Evolutionary conservation across 148 eudicot genomes (phyloP), one percentile per base, ranked within the genome.

Genomic region (Beta vulgaris): DNA sequence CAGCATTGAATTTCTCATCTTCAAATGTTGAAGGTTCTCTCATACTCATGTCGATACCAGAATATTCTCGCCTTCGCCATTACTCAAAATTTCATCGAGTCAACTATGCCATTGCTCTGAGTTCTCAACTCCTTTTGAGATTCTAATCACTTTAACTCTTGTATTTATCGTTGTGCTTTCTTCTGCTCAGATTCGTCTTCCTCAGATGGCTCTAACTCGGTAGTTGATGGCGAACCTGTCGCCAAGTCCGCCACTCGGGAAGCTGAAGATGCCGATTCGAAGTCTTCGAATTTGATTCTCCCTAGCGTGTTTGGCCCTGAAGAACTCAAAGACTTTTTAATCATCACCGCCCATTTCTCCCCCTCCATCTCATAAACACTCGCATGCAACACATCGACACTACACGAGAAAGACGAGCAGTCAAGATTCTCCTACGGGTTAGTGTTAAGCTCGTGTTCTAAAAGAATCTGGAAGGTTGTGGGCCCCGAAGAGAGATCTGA

Each of bases 271-370:
- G 81, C 81, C 0, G 90, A 91, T 3, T 82, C 86, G 2, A 88
- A 85, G 79, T 53, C 87, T 21, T 79, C 92, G 8, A 76, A 89
- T 7, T 86, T 92, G 4, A 90, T 90, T 32, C 87, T 91, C 14
- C 96, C 98, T 0, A 86, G 89, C 32, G 91, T 84, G 26, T 84
- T 90, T 72, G 80, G 85, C 60, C 92, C 98, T 1, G 98, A 94
- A 42, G 98, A 94, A n/a, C n/a, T n/a, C n/a, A n/a, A n/a, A n/a
- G n/a, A n/a, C n/a, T n/a, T n/a, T n/a, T 89, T 73, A 10, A 93
- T 78, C 74, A 72, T 79, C 73, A 86, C 70, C 42, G 76, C 84
- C 88, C 91, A 93, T 76, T 66, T 39, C 11, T 37, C 54, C 2
- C 59, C 78, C 0, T 59, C 83, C 12, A 89, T 14, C 29, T 43